Percentiles rank a stretch among this genome's conserved stretches.
Conservation (phyloP, 208 protist genomes). For the Trypanosomatidae sp. region DNA sequence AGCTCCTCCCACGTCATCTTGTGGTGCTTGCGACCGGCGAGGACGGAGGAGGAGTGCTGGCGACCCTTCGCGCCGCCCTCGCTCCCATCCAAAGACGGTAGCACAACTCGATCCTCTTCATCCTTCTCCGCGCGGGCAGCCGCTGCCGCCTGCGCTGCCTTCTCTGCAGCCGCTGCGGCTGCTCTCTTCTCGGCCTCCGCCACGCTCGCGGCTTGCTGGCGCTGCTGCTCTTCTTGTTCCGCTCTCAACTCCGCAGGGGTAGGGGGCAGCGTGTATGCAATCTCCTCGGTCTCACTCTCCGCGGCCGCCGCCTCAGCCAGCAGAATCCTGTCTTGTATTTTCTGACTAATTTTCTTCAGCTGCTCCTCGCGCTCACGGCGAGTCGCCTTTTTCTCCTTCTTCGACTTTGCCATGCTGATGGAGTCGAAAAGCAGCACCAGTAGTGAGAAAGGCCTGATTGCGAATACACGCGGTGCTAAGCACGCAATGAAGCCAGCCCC, state of each 20-base stretch:
- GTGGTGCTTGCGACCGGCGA: slow-evolving; percentile 41
- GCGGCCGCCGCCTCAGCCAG: slow-evolving; percentile 20
- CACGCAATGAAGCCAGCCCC: not conserved
- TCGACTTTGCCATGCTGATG: slow-evolving; percentile 11
- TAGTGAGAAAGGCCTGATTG: not conserved
- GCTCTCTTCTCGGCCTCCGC: slow-evolving; percentile 4
- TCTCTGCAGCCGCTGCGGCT: slow-evolving; percentile 1
- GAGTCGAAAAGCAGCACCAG: not conserved
- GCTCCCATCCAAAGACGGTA: slow-evolving; percentile 16
- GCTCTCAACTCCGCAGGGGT: slow-evolving; percentile 12
- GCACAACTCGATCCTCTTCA: slow-evolving; percentile 34
- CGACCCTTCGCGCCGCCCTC: slow-evolving; percentile 1
- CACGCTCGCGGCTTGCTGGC: not conserved
- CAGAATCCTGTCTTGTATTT: slow-evolving; percentile 37
- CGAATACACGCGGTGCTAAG: not conserved
- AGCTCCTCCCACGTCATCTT: slow-evolving; percentile 67
- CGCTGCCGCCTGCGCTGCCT: not conserved
- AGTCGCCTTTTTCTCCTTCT: slow-evolving; percentile 23
- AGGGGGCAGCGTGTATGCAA: slow-evolving; percentile 48
- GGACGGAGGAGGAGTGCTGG: slow-evolving; percentile 6
- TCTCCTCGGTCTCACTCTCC: slow-evolving; percentile 33
- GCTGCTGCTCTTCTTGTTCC: slow-evolving; percentile 8
- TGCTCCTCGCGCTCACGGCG: slow-evolving; percentile 48
- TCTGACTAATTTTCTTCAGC: slow-evolving; percentile 36
- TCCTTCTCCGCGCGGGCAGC: slow-evolving; percentile 18